A percentile compares a stretch with the other conserved stretches of the same genome.
These are phyloP conservation scores for Brassica incana DNA, from an alignment of 345 rosid species.

Conservation along the genomic window DNA sequence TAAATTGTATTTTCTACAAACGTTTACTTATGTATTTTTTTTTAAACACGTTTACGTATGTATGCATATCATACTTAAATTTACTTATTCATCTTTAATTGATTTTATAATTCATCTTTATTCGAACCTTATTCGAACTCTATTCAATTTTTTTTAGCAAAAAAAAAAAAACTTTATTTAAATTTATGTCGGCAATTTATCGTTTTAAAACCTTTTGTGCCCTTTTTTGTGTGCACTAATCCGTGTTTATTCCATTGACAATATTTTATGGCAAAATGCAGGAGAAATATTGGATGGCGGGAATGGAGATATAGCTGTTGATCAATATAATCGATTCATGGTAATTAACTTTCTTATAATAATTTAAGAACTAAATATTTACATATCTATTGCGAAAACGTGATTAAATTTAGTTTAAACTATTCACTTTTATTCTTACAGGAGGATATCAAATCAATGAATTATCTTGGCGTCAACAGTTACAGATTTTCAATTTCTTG, in stretches of 20 bases:
- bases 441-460: constrained; percentile 70
- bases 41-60: neutral
- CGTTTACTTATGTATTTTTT: no score
- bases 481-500: constrained; percentile 80
- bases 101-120: no score
- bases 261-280: constrained; percentile 13
- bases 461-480: constrained; percentile 57
- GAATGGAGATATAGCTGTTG: constrained; percentile 36
- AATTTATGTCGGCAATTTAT: neutral
- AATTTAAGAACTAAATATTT: neutral
- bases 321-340: constrained; percentile 28
- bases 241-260: constrained; percentile 3
- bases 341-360: neutral
- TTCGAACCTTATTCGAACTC: no score
- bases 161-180: neutral
- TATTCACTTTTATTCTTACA: constrained; percentile 24
- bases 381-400: neutral
- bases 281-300: constrained; percentile 24
- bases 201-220: neutral
- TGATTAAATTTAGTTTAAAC: neutral
- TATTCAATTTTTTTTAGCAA: no score
- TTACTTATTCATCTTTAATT: neutral
- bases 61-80: neutral
- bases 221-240: neutral
- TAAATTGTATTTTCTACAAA: neutral